Base-by-base conservation (phyloP, 129 eudicot species). In the Chrysanthemum seticuspe region DNA sequence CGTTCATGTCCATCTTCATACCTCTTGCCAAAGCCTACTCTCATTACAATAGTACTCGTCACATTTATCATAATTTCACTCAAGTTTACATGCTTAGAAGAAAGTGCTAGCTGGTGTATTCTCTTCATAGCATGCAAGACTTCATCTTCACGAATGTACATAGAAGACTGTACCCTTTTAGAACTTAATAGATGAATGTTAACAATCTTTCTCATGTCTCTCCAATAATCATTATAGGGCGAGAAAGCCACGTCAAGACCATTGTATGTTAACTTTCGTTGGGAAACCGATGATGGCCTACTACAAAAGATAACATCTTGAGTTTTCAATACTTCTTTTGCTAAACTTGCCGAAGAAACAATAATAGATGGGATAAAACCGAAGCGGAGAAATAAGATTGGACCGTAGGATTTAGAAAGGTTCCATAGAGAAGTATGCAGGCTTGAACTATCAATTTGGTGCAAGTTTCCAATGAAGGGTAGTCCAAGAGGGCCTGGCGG, bases 401-500 rank as follows among this genome's bases (percentile, higher is more conserved):
- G 87, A 14, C 87, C 87, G 18, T 83, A 83, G 12, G 52, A 57
- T 68, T 83, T 67, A 11, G 82, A 63, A 5, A 83, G 82, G 0
- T 72, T 34, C 72, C 71, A 62, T 45, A 83, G 56, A 40, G 59
- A 56, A 21, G 62, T 53, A 13, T 76, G 79, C 27, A 68, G 82
- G 71, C 48, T 62, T 18, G 79, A 72, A 7, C 12, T 16, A 56
- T 71, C 75, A 13, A 81, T 15, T 60, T 70, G 80, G 76, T 74
- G 83, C 27, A 85, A 64, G 77, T 85, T 81, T 52, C 88, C 85
- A 12, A 85, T 71, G 10, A 85, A 19, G 6, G 84, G 83, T 34
- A 85, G 82, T n/a, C 77, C 65, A 10, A 3, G 68, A 44, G 89
- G 86, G 57, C 88, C 88, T 16, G 88, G 85, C 53, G 80, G 85